Evolutionary conservation across 352 stramenopile genomes (phyloP), one percentile per base, ranked within the genome.

Genomic region (Phytophthora pisi): DNA sequence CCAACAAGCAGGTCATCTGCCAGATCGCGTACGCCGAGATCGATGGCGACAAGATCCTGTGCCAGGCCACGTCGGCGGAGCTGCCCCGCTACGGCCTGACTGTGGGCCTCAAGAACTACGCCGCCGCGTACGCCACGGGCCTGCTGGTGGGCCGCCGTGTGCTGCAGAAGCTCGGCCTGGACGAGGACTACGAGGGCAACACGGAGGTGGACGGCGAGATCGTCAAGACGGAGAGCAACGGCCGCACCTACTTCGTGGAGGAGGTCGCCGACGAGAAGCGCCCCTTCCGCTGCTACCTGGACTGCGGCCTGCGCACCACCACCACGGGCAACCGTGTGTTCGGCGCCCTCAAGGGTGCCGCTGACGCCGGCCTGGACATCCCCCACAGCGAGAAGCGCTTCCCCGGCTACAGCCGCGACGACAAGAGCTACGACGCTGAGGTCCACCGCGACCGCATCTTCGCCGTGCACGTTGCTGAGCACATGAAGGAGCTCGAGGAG

Each of bases 401-500:
- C 94, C 97, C 97, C 45, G 98, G 98, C 62, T 99, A 99, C 87
- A 97, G 98, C 82, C 90, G 94, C 64, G 97, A 99, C 75, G 90
- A 97, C 82, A 99, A 99, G 91, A 90, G 92, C 70, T 99, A 99
- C 88, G 97, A 99, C 78, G 96, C 97, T 56, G 96, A 99, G 71
- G 97, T 97, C 70, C 97, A 99, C 89, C 92, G 92, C 67, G 95
- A 99, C 81, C 96, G 95, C 53, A 99, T 99, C 95, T 98, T 99
- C 74, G 98, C 97, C 62, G 86, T 97, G 62, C 97, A 99, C 84
- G 88, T 99, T 26, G 88, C 90, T 51, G 97, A 99, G 78, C 99
- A 99, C 94, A 99, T 99, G 97, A 97, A 99, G 82, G 97, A 99
- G 78, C 88, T 99, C 23, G 96, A 99, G 84, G 97, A 99, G 79